A percentile compares a stretch with the other conserved stretches of the same genome.
Evolutionary conservation across 257 asterid species (phyloP).

Genomic region (Cruciata laevipes): DNA sequence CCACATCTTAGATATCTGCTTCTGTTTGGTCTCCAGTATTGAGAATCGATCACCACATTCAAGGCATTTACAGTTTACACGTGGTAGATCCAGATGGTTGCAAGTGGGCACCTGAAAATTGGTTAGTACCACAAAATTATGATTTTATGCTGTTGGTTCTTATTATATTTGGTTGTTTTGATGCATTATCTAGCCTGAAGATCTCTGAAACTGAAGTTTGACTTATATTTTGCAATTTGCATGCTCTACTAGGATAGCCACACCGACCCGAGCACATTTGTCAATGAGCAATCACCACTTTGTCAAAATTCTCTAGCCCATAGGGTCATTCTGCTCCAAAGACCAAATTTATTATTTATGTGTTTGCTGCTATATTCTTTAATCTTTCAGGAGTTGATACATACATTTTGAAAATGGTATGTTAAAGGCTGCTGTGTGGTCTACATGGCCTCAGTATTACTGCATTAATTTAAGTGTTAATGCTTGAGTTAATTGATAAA

Average conservation of each 20-base stretch:
- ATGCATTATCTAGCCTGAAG: constrained; percentile 4
- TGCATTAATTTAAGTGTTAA: neutral
- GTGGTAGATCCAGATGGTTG: constrained; percentile 84
- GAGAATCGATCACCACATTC: constrained; percentile 77
- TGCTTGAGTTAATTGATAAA: neutral
- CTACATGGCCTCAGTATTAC: neutral
- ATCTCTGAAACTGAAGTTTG: neutral
- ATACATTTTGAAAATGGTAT: neutral
- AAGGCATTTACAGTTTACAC: constrained; percentile 78
- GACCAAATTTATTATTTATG: neutral
- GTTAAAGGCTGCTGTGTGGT: neutral
- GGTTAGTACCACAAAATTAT: constrained; percentile 40
- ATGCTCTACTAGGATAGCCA: too few species aligned
- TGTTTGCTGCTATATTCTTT: neutral
- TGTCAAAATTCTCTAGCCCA: neutral
- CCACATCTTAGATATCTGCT: neutral
- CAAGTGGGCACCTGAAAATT: constrained; percentile 79
- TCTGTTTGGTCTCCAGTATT: constrained; percentile 37
- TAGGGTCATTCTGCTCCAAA: neutral
- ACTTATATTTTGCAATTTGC: neutral
- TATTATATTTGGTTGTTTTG: neutral
- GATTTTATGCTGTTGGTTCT: neutral
- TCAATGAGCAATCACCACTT: too few species aligned
- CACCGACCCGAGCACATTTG: neutral
- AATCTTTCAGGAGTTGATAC: neutral